Evolutionary conservation across 805 yeast species (phyloP).

Genomic region (Middelhovenomyces tepae): DNA sequence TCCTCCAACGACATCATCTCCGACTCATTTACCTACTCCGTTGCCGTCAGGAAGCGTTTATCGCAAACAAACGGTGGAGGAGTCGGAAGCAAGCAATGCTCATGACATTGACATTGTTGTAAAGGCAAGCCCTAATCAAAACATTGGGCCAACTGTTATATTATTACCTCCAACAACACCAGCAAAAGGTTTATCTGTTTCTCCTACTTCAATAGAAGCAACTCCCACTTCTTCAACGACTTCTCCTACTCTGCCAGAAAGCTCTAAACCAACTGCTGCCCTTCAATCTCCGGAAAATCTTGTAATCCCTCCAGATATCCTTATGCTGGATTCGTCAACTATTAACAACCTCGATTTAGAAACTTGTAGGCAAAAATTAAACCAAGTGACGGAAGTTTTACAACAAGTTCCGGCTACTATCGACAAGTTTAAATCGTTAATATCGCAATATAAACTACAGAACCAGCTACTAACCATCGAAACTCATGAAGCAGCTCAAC

Average conservation of each 20-base stretch:
- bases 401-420: neutral
- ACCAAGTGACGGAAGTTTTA: conserved; percentile 1
- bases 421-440: conserved; percentile 2
- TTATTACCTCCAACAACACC: neutral
- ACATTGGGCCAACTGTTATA: too few species aligned
- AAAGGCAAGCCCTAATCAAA: too few species aligned
- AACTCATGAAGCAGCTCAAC: conserved; percentile 35
- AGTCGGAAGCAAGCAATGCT: too few species aligned
- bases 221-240: neutral
- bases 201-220: neutral
- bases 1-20: too few species aligned
- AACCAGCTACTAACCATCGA: conserved; percentile 36
- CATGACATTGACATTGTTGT: too few species aligned
- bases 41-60: too few species aligned
- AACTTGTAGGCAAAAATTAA: neutral
- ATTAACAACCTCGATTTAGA: neutral
- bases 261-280: too few species aligned
- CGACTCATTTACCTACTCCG: too few species aligned
- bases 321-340: conserved; percentile 1
- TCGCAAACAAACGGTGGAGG: too few species aligned
- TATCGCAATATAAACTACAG: conserved; percentile 25
- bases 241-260: too few species aligned
- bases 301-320: too few species aligned
- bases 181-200: neutral
- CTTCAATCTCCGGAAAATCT: too few species aligned